These are phyloP conservation scores for Lithospermum erythrorhizon DNA, from an alignment of 257 asterid species.

Conservation along the genomic window DNA sequence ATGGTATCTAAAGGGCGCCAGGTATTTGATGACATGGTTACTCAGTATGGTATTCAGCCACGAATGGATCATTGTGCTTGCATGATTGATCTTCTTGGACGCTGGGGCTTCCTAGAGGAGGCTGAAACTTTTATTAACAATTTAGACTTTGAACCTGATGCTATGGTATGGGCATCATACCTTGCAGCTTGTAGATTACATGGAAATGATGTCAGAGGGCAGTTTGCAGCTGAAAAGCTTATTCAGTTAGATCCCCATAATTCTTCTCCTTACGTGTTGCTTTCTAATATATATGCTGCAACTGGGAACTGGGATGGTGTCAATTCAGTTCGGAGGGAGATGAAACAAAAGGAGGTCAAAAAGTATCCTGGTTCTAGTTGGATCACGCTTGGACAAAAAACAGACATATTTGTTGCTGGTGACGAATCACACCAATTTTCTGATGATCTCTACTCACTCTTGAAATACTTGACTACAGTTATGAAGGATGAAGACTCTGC, in stretches of 20 bases:
- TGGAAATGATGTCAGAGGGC: constrained; percentile 70
- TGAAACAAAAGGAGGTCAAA: constrained; percentile 58
- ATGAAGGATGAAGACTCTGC: constrained; percentile 22
- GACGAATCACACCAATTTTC: constrained; percentile 22
- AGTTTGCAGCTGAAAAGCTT: constrained; percentile 65
- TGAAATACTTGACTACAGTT: constrained; percentile 19
- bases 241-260: constrained; percentile 60
- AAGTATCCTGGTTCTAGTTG: constrained; percentile 68
- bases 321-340: constrained; percentile 44
- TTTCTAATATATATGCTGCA: constrained; percentile 70
- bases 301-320: constrained; percentile 76
- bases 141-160: constrained; percentile 46
- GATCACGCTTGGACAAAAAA: constrained; percentile 24
- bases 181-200: constrained; percentile 83
- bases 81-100: constrained; percentile 79
- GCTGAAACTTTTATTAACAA: constrained; percentile 63
- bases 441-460: constrained; percentile 19
- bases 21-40: constrained; percentile 41
- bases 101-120: constrained; percentile 74
- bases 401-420: constrained; percentile 26
- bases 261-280: constrained; percentile 67
- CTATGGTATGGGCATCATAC: constrained; percentile 78
- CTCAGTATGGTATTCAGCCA: constrained; percentile 40
- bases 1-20: constrained; percentile 63
- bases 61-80: constrained; percentile 75